These are phyloP conservation scores for Acanthamoeba healyi DNA, from an alignment of 208 protist genomes.

Conservation along the genomic window DNA sequence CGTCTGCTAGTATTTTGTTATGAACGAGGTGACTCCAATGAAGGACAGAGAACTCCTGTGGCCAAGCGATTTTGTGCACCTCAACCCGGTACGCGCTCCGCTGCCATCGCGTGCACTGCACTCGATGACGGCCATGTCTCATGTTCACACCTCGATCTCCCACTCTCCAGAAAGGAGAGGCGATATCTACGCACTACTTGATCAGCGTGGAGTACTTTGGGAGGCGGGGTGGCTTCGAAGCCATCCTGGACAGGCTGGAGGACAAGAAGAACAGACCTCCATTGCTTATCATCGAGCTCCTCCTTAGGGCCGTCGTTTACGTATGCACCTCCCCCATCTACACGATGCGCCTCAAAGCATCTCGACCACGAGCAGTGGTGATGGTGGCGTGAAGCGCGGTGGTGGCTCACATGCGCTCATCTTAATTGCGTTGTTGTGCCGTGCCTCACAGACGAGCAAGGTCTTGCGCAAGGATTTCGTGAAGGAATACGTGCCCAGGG, in stretches of 20 bases:
- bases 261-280: constrained; percentile 63
- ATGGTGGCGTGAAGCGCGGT: not conserved
- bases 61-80: constrained; percentile 21
- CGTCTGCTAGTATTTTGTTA: not conserved
- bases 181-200: constrained; percentile 54
- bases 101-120: not conserved
- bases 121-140: not conserved
- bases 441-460: constrained; percentile 27
- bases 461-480: constrained; percentile 50
- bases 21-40: not conserved
- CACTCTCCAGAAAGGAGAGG: constrained; percentile 59
- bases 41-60: constrained; percentile 22
- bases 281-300: constrained; percentile 27
- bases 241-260: constrained; percentile 50
- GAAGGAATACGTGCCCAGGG: constrained; percentile 63
- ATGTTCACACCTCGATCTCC: not conserved
- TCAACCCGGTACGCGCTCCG: constrained; percentile 3
- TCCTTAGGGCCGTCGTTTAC: constrained; percentile 30
- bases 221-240: constrained; percentile 71
- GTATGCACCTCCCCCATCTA: not conserved
- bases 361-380: no score
- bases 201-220: constrained; percentile 76
- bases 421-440: not conserved
- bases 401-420: not conserved
- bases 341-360: no score